Conservation (phyloP, 73 alveolate genomes). For the Tetrahymena borealis region DNA sequence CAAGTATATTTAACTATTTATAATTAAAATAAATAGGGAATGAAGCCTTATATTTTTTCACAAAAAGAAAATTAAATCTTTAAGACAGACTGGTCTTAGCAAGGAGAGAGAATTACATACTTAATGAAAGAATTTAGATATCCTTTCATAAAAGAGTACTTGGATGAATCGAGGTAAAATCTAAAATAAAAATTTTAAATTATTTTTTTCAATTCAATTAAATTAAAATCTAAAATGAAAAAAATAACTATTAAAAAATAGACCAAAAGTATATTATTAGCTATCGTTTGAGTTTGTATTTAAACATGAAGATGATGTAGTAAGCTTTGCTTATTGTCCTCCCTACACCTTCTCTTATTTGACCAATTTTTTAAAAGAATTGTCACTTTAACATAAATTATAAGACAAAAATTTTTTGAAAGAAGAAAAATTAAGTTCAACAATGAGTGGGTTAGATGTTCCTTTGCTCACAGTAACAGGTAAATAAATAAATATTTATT, state of each 20-base stretch:
- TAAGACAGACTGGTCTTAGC: constrained; percentile 64
- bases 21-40: constrained; percentile 69
- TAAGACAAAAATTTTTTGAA: not conserved
- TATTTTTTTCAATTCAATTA: not conserved
- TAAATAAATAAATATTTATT: not conserved
- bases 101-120: constrained; percentile 52
- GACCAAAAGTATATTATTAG: constrained; percentile 5
- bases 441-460: constrained; percentile 23
- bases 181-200: constrained; percentile 9
- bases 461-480: constrained; percentile 12
- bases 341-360: constrained; percentile 36
- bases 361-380: constrained; percentile 1
- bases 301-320: not conserved
- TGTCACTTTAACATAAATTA: not conserved
- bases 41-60: constrained; percentile 70
- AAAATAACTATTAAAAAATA: constrained; percentile 4
- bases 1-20: constrained; percentile 38
- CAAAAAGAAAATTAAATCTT: constrained; percentile 51
- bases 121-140: constrained; percentile 26
- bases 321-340: constrained; percentile 17
- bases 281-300: constrained; percentile 3
- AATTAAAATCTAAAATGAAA: constrained; percentile 31
- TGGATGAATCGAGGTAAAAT: not conserved
- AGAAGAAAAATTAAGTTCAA: not conserved
- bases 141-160: constrained; percentile 27